Percentiles rank a stretch among this genome's conserved stretches.
Conservation (phyloP, 805 yeast species). For the Starmera amethionina region DNA sequence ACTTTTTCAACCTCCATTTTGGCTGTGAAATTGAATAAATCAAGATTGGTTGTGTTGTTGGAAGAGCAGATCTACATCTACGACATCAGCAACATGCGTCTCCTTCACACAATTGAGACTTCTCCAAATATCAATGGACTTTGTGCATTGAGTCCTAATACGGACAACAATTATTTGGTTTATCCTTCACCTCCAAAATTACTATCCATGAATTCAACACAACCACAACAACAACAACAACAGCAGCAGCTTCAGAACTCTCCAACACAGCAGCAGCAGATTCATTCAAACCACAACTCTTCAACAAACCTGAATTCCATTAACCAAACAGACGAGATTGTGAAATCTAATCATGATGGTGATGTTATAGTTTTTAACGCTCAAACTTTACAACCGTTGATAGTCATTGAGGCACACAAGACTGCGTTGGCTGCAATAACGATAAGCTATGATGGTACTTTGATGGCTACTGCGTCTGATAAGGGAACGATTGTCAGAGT, state of each 20-base stretch:
- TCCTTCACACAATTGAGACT: slow-evolving; percentile 46
- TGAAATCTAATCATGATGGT: slow-evolving; percentile 33
- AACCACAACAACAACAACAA: slow-evolving; percentile 1
- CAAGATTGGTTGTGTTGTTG: slow-evolving; percentile 51
- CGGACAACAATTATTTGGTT: slow-evolving; percentile 46
- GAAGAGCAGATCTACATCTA: slow-evolving; percentile 61
- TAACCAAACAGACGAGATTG: slow-evolving; percentile 24
- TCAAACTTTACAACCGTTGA: slow-evolving; percentile 48
- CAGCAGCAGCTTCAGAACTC: neutral
- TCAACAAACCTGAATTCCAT: slow-evolving; percentile 27
- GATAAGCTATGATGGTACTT: slow-evolving; percentile 52
- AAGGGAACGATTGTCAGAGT: slow-evolving; percentile 74
- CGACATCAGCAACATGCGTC: slow-evolving; percentile 61
- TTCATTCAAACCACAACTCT: neutral
- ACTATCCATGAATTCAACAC: slow-evolving; percentile 14
- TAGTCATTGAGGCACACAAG: slow-evolving; percentile 68
- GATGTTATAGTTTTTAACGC: slow-evolving; percentile 63
- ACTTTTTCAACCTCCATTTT: slow-evolving; percentile 56
- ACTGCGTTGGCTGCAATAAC: slow-evolving; percentile 55
- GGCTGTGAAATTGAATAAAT: slow-evolving; percentile 55
- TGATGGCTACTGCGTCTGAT: slow-evolving; percentile 65
- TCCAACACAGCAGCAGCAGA: no score
- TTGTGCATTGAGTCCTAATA: slow-evolving; percentile 48
- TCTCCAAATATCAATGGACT: slow-evolving; percentile 42
- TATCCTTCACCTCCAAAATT: slow-evolving; percentile 72